These are phyloP conservation scores for Yueomyces sp. DNA, from an alignment of 1,139 yeast genomes.

Conservation along the genomic window DNA sequence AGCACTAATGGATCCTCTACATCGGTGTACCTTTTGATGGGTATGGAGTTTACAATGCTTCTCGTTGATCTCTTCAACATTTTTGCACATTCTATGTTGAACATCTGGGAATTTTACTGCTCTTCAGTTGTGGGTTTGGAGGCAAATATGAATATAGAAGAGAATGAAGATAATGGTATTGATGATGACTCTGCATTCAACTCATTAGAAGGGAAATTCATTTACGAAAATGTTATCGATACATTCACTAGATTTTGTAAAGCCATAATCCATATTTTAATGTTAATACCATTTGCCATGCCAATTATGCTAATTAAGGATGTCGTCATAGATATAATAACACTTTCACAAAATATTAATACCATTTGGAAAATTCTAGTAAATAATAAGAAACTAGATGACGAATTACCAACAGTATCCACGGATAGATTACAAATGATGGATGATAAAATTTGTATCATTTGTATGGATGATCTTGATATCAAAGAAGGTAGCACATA, in stretches of 20 bases:
- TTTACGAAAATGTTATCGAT: slow-evolving; percentile 47
- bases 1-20: slow-evolving; percentile 27
- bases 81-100: slow-evolving; percentile 29
- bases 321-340: slow-evolving; percentile 40
- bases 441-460: slow-evolving; percentile 34
- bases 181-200: slow-evolving; percentile 18
- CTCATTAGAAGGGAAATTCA: slow-evolving; percentile 61
- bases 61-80: slow-evolving; percentile 38
- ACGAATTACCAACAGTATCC: slow-evolving; percentile 48
- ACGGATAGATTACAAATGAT: slow-evolving; percentile 44
- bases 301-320: slow-evolving; percentile 64
- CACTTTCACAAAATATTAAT: slow-evolving; percentile 36
- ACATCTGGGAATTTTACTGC: slow-evolving; percentile 40
- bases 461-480: slow-evolving; percentile 24
- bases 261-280: slow-evolving; percentile 36
- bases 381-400: slow-evolving; percentile 55
- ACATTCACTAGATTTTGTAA: slow-evolving; percentile 35
- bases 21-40: slow-evolving; percentile 35
- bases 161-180: slow-evolving; percentile 3
- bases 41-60: slow-evolving; percentile 63
- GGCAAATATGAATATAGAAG: slow-evolving; percentile 6
- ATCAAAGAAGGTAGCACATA: slow-evolving; percentile 3
- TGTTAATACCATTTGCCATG: slow-evolving; percentile 40
- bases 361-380: slow-evolving; percentile 45
- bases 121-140: slow-evolving; percentile 5